Conservation (phyloP, 108 stramenopile species). For the Skeletonema potamos region DNA sequence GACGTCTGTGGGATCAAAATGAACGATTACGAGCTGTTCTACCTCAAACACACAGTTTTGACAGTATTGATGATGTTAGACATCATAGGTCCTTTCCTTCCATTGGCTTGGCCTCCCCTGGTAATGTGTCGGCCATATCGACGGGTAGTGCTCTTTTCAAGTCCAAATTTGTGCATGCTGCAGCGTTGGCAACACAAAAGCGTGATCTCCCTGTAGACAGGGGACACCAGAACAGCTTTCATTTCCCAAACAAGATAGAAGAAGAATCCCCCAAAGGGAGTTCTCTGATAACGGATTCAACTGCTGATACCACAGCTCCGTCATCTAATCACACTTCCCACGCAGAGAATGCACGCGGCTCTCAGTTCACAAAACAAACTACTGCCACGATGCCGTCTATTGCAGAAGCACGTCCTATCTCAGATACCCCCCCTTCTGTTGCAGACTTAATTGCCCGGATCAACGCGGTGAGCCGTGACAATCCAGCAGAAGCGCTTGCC, state of each 20-base stretch:
- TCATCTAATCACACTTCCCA: conserved; percentile 3
- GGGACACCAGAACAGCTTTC: background rate
- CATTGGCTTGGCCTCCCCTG: conserved; percentile 16
- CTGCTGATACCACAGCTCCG: conserved; percentile 30
- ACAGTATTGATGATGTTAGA: conserved; percentile 2
- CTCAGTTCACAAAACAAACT: too few relatives aligned
- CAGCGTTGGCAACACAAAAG: conserved; percentile 29
- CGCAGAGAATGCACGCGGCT: background rate
- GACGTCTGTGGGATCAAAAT: conserved; percentile 36
- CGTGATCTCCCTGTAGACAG: background rate
- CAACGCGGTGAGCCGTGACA: conserved; percentile 61
- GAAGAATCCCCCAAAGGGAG: conserved; percentile 7
- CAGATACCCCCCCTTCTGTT: conserved; percentile 24
- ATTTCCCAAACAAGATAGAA: background rate
- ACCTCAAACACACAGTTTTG: conserved; percentile 12
- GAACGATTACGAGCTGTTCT: conserved; percentile 29
- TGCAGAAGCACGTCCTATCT: conserved; percentile 25
- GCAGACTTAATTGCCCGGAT: conserved; percentile 62
- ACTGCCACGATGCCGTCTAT: conserved; percentile 27
- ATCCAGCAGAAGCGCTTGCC: conserved; percentile 74
- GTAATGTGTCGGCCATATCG: conserved; percentile 26
- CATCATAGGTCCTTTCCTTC: background rate
- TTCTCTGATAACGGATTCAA: conserved; percentile 42
- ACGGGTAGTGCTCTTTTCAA: conserved; percentile 32
- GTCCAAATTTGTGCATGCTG: conserved; percentile 46